Evolutionary conservation across 257 asterid species (phyloP), one percentile per base, ranked within the genome.

Genomic region (Nicotiana paniculata): DNA sequence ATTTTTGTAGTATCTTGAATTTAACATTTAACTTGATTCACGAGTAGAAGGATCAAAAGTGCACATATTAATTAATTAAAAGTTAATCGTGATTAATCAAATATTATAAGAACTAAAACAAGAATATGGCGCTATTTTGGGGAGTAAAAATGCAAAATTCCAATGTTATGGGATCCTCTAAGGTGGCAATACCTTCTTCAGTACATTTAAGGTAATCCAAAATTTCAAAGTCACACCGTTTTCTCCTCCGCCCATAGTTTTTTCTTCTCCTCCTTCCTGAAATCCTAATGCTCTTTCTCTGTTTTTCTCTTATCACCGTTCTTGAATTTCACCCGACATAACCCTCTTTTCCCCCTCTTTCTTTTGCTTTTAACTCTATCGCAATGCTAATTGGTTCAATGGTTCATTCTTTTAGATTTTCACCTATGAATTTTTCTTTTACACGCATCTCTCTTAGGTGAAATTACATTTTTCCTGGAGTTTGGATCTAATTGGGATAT

Each of bases 181-280:
- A 43, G 51, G 51, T 43, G 51, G 51, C 51, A 43, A 43, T 43
- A 2, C 11, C 48, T 7, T 8, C 48, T 43, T 43, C 48, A 43
- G 48, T 43, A 43, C 9, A 43, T 43, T 37, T 1, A 32, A 43
- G 8, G 26, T 57, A 58, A 58, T 16, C 10, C 26, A 18, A 18
- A 58, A 18, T 17, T 7, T 63, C 8, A 85, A 82, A 48, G 88
- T 89, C 86, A 83, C 26, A 39, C 83, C 82, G 55, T 78, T 86
- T 65, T 82, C 90, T 80, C 69, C 91, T 85, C 90, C 90, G 93
- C 96, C 93, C 92, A 78, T 37, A 28, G 92, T 89, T 88, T 84
- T 80, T 39, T 39, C 63, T n/a, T 54, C 63, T 57, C 2, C 46
- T 18, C 5, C 58, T 21, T 17, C 33, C 3, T 46, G 58, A 83